Evolutionary conservation across 2,329 filamentous ascomycete genomes (phyloP).

Genomic region (Madurella mycetomatis): DNA sequence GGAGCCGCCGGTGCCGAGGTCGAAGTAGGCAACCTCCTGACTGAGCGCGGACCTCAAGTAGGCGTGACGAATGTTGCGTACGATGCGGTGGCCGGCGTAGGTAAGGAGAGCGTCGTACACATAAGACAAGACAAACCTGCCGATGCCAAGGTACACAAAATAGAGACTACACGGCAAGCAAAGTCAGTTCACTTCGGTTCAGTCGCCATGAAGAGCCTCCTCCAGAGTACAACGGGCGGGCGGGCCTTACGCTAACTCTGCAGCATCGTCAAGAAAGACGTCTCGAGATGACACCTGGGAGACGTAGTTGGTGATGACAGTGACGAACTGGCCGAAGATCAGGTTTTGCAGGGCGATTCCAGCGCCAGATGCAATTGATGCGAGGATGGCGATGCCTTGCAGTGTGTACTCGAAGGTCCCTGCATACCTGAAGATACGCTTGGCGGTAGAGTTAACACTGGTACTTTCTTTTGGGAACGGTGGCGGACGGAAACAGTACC

Average conservation of each 20-base stretch:
- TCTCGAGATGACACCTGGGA: constrained; percentile 30
- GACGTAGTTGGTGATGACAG: constrained; percentile 41
- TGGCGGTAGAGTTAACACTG: neutral
- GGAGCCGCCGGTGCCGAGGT: constrained; percentile 38
- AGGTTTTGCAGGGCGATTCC: constrained; percentile 46
- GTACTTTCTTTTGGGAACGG: neutral
- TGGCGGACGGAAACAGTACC: constrained; percentile 1
- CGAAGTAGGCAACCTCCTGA: constrained; percentile 54
- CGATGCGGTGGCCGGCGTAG: constrained; percentile 28
- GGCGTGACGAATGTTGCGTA: constrained; percentile 26
- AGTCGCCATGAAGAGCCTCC: no score
- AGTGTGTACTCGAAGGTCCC: constrained; percentile 15
- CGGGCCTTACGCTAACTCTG: constrained; percentile 14
- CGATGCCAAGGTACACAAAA: constrained; percentile 53
- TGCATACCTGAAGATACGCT: constrained; percentile 23
- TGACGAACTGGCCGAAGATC: constrained; percentile 48
- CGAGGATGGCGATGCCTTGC: constrained; percentile 20
- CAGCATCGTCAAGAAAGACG: constrained; percentile 33
- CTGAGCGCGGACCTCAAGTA: constrained; percentile 35
- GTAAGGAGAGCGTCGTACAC: constrained; percentile 29
- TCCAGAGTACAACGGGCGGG: neutral
- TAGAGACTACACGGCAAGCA: constrained; percentile 34
- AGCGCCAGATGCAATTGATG: constrained; percentile 40
- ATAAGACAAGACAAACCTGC: constrained; percentile 45
- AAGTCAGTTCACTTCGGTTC: neutral